phyloP scores from a whole-genome alignment of 345 rosid genomes.

The Trapa incisa region DNA sequence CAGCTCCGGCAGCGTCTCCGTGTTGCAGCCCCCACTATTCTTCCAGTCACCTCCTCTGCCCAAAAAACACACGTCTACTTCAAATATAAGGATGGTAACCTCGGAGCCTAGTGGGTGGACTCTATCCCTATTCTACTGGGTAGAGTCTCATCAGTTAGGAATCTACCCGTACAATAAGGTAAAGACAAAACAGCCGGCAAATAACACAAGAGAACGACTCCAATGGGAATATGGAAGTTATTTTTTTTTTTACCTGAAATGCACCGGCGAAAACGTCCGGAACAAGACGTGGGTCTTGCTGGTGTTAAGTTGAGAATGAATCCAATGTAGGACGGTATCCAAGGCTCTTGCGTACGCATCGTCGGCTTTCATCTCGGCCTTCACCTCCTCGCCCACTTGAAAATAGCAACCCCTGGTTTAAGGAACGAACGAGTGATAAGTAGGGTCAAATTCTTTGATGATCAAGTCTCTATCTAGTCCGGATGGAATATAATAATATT shows the following conservation, averaged over 20 bases:
- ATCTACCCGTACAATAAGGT: too few species aligned
- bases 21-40: constrained; percentile 27
- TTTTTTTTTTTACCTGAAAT: constrained; percentile 24
- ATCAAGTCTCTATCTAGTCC: too few species aligned
- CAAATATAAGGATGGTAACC: background rate
- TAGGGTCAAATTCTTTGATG: too few species aligned
- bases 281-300: constrained; percentile 33
- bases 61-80: background rate
- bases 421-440: background rate
- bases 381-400: constrained; percentile 28
- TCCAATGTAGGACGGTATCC: constrained; percentile 30
- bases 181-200: too few species aligned
- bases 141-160: too few species aligned
- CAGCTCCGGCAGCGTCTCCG: constrained; percentile 30
- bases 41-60: constrained; percentile 38
- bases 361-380: constrained; percentile 21
- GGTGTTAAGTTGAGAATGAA: constrained; percentile 20
- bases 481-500: background rate
- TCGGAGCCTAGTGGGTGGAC: too few species aligned
- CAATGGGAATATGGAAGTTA: background rate
- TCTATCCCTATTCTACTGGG: too few species aligned
- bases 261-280: constrained; percentile 37
- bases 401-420: constrained; percentile 33
- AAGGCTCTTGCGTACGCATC: constrained; percentile 24
- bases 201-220: too few species aligned